Base-by-base conservation (phyloP, 1,139 yeast genomes). In the Scheffersomyces parashehatae region DNA sequence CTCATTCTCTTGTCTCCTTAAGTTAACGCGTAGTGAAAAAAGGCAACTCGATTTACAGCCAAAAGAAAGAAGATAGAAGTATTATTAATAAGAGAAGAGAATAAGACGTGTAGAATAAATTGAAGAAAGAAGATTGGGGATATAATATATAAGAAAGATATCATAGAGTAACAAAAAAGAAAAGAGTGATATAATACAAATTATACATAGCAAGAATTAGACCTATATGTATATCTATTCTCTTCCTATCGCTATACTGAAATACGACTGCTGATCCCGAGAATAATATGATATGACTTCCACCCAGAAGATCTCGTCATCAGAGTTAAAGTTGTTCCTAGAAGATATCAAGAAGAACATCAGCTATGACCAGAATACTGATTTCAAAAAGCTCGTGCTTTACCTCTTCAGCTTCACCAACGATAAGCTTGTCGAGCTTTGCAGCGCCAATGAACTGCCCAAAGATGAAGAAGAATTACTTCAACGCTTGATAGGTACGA, bases 261-360 rank as follows among this genome's bases (percentile, higher is more conserved):
- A 3, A 7, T 30, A 30, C 33, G 8, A 12, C 9, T 13, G 3
- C 8, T 30, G 13, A 30, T 13, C 13, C 14, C 33, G 8, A 30
- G 12, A 15, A 33, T 11, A 29, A 13, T 12, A 36, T 36, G 38
- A 36, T n/a, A 31, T 31, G 35, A 14, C 35, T 20, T 31, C 35
- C 13, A 31, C 46, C 42, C 48, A 52, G 38, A 50, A 53, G 29
- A 56, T 67, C 37, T 53, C 60, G 45, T 46, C 56, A 26, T 49
- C 56, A 5, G 74, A 69, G 39, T 58, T 72, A 32, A 48, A 48
- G n/a, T 54, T 53, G 43, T 73, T 74, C 45, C 58, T 74, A 13
- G 55, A 60, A 33, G 79, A 74, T 43, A 64, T 74, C 28, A 63
- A 64, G 40, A 52, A 51, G 35, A 68, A 69, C 45, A 61, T 72